Base-by-base conservation (phyloP, 371 early-diverging fungal species). In the Rhizopus sp. region DNA sequence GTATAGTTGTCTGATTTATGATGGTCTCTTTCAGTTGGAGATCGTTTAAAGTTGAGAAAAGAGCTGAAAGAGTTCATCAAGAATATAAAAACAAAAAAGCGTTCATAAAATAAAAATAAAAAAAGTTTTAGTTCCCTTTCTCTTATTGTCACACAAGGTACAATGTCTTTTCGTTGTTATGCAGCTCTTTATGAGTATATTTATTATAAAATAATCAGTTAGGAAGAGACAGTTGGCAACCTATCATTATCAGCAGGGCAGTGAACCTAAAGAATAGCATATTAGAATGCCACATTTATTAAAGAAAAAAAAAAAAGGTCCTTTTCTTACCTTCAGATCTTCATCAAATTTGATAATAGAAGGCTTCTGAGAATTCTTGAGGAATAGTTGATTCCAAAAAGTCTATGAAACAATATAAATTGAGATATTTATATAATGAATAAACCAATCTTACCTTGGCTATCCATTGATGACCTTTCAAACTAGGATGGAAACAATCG, bases 371-470 rank as follows among this genome's bases (percentile, higher is more conserved):
- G 33, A 34, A 38, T 33, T 39, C 12, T 51, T 41, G 5, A 55
- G 33, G 45, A 64, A 68, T 6, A 68, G 35, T 29, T 57, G 60
- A 44, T 68, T 68, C 64, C 69, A 68, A 7, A 61, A 50, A 23
- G 47, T 2, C 49, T 57, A 53, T 15, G 17, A 1, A 12, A 29
- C 17, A 4, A 9, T 23, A 2, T 23, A 17, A 37, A 4, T 29
- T 16, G 30, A 32, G 8, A 40, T 8, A 45, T 31, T 34, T 30
- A 38, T 15, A 38, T 31, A n/a, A n/a, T 7, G 10, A 7, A 3
- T 17, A 5, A n/a, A 37, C 9, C 9, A 1, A 16, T 4, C 2
- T 29, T 56, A 57, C 53, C 44, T 64, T 64, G 8, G 65, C 61
- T 29, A 64, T 46, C 55, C 60, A 69, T 53, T 64, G 50, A 55